Percentiles rank a stretch among this genome's conserved stretches.
Evolutionary conservation across 2,329 filamentous ascomycete genomes (phyloP).

Genomic region (Colletotrichum endophyticum): DNA sequence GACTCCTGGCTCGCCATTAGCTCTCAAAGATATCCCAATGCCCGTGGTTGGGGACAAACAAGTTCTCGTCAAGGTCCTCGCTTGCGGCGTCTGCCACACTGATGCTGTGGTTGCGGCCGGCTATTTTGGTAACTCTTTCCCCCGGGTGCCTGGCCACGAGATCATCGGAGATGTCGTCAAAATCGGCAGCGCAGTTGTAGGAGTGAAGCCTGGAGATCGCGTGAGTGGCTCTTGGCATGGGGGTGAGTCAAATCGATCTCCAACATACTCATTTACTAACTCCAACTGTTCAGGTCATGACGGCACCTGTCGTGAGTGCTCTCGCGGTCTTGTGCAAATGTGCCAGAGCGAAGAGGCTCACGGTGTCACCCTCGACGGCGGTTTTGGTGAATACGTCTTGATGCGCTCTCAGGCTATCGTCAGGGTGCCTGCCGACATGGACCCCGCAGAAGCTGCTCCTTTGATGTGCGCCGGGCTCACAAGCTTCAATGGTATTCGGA

Average conservation of each 20-base stretch:
- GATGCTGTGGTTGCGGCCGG: constrained; percentile 57
- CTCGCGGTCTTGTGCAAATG: constrained; percentile 68
- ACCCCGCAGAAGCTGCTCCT: constrained; percentile 59
- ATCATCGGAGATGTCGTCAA: constrained; percentile 70
- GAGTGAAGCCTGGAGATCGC: constrained; percentile 63
- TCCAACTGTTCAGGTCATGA: constrained; percentile 56
- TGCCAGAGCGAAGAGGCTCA: constrained; percentile 69
- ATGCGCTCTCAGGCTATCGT: constrained; percentile 66
- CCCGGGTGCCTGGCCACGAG: constrained; percentile 73
- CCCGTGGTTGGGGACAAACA: constrained; percentile 35
- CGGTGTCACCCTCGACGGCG: constrained; percentile 70
- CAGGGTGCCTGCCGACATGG: constrained; percentile 55
- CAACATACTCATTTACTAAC: rapidly evolving
- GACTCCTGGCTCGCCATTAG: background rate
- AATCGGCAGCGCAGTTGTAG: constrained; percentile 60
- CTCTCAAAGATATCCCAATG: background rate
- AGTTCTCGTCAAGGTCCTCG: constrained; percentile 73
- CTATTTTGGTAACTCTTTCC: constrained; percentile 58
- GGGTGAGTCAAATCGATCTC: constrained; percentile 33
- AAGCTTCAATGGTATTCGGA: constrained; percentile 65
- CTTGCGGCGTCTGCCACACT: constrained; percentile 74
- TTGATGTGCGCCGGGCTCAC: constrained; percentile 71
- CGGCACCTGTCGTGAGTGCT: constrained; percentile 65
- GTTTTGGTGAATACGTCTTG: constrained; percentile 68
- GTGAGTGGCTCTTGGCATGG: constrained; percentile 75